Evolutionary conservation across 768 basidiomycete species (phyloP).

Genomic region (Coprinopsis cinerea): DNA sequence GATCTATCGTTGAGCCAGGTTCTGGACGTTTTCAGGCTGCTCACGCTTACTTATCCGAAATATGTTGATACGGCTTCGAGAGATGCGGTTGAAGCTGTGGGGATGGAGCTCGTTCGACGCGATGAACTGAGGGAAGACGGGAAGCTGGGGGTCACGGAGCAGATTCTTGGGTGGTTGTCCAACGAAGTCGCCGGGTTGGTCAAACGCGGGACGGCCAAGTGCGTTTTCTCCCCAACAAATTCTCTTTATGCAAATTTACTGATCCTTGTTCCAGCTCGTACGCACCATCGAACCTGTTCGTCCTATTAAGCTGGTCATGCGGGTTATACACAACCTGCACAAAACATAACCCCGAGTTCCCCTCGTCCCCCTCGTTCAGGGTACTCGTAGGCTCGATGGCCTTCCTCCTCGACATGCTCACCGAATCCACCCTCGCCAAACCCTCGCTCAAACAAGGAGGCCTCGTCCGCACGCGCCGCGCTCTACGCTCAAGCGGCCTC

Average conservation of each 20-base stretch:
- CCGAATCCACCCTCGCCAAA: constrained; percentile 48
- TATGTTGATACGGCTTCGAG: constrained; percentile 71
- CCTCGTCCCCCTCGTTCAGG: constrained; percentile 43
- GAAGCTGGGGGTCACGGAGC: constrained; percentile 58
- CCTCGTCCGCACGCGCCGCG: constrained; percentile 55
- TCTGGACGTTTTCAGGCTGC: constrained; percentile 64
- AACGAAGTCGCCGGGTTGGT: constrained; percentile 57
- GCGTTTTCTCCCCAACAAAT: constrained; percentile 18
- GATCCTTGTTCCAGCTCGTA: constrained; percentile 34
- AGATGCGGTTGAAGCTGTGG: constrained; percentile 64
- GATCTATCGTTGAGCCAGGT: constrained; percentile 56
- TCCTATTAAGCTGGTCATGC: constrained; percentile 68
- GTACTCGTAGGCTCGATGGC: constrained; percentile 54
- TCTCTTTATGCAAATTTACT: constrained; percentile 9
- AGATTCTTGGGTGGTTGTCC: constrained; percentile 72
- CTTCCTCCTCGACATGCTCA: constrained; percentile 54
- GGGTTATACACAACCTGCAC: constrained; percentile 53
- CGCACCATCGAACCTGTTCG: constrained; percentile 57
- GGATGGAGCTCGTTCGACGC: constrained; percentile 54
- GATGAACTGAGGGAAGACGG: constrained; percentile 48
- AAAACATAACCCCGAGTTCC: constrained; percentile 37
- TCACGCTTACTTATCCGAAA: constrained; percentile 73
- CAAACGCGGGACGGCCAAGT: constrained; percentile 53
- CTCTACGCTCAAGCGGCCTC: constrained; percentile 58
- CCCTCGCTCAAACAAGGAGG: constrained; percentile 55